Base-by-base conservation (phyloP, 805 yeast genomes). In the Nakazawaea ambrosiae region DNA sequence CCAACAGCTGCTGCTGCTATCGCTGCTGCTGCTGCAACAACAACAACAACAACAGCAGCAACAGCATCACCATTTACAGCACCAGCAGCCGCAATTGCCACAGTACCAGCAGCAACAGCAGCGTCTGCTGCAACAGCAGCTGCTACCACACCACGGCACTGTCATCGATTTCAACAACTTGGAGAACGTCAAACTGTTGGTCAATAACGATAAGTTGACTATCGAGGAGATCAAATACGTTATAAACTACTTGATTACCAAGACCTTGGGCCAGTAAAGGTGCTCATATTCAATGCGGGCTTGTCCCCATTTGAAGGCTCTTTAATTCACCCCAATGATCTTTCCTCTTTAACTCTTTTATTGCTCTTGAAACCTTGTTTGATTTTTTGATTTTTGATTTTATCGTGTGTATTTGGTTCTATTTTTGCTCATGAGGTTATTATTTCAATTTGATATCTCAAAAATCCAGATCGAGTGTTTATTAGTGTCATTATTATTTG, bases 161-260 rank as follows among this genome's bases (percentile, higher is more conserved):
- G 30, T 33, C 22, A 39, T 39, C 16, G 41, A 39, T 14, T 39
- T 39, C 28, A 39, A 30, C 25, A 31, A 39, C 20, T 30, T 39
- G 19, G 41, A 39, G 8, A 29, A 34, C 24, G 22, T 39, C 8
- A 39, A 31, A 19, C 31, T 11, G 18, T 33, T 39, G 29, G 38
- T 39, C 15, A 39, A 39, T 16, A 34, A 29, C 19, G 41, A 39
- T 24, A 33, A 33, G 20, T 31, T 39, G 27, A 39, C 41, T 8
- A 39, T 39, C 15, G 37, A 39, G 20, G 41, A 39, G 18, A 39
- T 39, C 24, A 39, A 39, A 20, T 39, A 39, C 25, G 34, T 39
- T 11, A 15, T 39, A 27, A 39, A 39, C 20, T 34, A 34, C 19
- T 31, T 39, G 24, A 30, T 30, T 6, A 14, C 24, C 33, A 30